Conservation (phyloP, 139 green algal species). For the Nannochloris sp. region DNA sequence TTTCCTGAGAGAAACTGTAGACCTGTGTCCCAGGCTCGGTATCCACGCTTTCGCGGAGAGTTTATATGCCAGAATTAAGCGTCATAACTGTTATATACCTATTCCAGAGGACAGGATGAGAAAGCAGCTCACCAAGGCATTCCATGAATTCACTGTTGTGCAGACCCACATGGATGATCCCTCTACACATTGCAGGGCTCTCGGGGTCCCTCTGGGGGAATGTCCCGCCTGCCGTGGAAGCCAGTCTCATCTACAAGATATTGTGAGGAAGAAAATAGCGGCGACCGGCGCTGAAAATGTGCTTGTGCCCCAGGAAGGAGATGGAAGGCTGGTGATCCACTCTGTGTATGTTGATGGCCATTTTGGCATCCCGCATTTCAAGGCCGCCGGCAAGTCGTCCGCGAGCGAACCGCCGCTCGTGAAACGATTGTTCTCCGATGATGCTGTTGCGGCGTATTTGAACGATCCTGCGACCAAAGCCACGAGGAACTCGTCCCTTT, state of each 20-base stretch:
- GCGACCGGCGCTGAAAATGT: not conserved
- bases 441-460: not conserved
- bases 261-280: constrained; percentile 1
- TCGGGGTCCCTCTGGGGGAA: not conserved
- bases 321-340: constrained; percentile 1
- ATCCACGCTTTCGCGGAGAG: constrained; percentile 1
- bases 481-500: not conserved
- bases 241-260: not conserved
- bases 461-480: not conserved
- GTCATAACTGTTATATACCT: constrained; percentile 5
- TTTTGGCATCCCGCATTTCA: constrained; percentile 4
- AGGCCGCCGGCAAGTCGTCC: constrained; percentile 1
- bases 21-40: constrained; percentile 3
- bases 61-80: constrained; percentile 1
- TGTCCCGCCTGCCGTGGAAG: not conserved
- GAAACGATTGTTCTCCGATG: constrained; percentile 3
- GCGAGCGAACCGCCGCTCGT: not conserved
- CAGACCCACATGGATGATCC: constrained; percentile 4
- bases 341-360: constrained; percentile 3
- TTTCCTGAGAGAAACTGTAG: constrained; percentile 4
- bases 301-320: constrained; percentile 1
- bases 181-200: constrained; percentile 2
- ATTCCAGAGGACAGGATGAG: constrained; percentile 4
- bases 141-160: constrained; percentile 5
- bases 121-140: constrained; percentile 1